These are phyloP conservation scores for Jatropha multifida DNA, from an alignment of 441 rosid species.

Conservation along the genomic window DNA sequence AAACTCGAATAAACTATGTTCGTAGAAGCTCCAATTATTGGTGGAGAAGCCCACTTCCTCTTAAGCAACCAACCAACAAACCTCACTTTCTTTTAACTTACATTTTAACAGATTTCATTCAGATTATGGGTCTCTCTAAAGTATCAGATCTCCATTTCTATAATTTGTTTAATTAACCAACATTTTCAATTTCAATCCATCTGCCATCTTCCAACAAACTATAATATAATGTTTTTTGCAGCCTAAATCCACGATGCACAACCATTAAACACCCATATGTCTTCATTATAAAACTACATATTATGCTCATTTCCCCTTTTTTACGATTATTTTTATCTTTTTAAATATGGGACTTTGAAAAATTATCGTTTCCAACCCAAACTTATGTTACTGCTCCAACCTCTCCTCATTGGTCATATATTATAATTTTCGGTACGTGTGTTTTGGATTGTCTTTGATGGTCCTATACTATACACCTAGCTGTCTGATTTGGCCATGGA, in stretches of 20 bases:
- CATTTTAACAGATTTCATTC: constrained; percentile 15
- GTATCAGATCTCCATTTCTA: background rate
- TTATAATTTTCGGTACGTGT: background rate
- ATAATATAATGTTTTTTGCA: background rate
- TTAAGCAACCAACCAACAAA: constrained; percentile 16
- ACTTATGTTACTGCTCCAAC: no score
- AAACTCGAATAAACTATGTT: constrained; percentile 30
- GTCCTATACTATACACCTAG: background rate
- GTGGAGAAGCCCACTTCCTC: constrained; percentile 33
- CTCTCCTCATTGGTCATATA: no score
- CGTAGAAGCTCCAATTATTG: constrained; percentile 57
- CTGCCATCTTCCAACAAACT: constrained; percentile 23
- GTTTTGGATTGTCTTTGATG: constrained; percentile 6
- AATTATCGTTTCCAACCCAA: no score
- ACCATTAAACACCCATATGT: constrained; percentile 7
- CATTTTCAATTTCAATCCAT: constrained; percentile 17
- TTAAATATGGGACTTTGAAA: no score
- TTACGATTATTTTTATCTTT: no score
- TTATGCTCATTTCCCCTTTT: no score
- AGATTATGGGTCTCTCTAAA: constrained; percentile 4
- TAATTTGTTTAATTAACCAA: background rate
- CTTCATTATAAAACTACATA: background rate
- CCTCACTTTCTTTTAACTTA: constrained; percentile 15
- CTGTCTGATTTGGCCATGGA: constrained; percentile 16
- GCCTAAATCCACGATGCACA: constrained; percentile 28